Evolutionary conservation across 306 rosid genomes (phyloP).

Genomic region (Coriaria nepalensis): DNA sequence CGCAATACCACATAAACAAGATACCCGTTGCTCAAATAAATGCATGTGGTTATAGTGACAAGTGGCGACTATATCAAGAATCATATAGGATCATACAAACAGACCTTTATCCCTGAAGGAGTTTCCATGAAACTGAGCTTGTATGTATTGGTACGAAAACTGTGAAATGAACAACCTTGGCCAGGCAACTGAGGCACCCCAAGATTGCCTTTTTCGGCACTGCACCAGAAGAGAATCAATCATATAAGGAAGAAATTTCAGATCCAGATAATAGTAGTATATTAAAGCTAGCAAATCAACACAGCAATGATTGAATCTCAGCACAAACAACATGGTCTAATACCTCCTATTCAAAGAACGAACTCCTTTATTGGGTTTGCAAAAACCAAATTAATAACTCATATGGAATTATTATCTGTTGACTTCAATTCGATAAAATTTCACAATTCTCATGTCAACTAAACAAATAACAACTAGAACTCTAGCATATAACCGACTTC

Average conservation of each 20-base stretch:
- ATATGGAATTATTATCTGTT: too few relatives aligned
- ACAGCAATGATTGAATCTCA: background rate
- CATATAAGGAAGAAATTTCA: background rate
- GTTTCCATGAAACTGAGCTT: conserved; percentile 93
- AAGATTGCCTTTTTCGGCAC: conserved; percentile 81
- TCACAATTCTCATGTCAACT: too few relatives aligned
- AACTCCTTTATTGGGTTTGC: too few relatives aligned
- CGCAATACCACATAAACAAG: too few relatives aligned
- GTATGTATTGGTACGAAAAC: conserved; percentile 81
- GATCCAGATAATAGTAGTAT: too few relatives aligned
- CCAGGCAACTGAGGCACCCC: conserved; percentile 95
- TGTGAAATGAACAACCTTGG: conserved; percentile 97
- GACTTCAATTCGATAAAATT: too few relatives aligned
- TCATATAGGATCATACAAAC: conserved; percentile 1
- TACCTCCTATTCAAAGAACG: too few relatives aligned
- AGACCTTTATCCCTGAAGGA: conserved; percentile 86
- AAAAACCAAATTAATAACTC: too few relatives aligned
- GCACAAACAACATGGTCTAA: too few relatives aligned
- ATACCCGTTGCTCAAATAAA: background rate
- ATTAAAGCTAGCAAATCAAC: conserved; percentile 1
- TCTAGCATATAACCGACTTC: too few relatives aligned
- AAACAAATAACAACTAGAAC: too few relatives aligned
- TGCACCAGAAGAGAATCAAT: conserved; percentile 18
- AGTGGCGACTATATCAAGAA: background rate
- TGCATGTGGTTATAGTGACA: background rate